Evolutionary conservation across 2,329 filamentous ascomycete species (phyloP).

Genomic region (Cyanodermella asteris): DNA sequence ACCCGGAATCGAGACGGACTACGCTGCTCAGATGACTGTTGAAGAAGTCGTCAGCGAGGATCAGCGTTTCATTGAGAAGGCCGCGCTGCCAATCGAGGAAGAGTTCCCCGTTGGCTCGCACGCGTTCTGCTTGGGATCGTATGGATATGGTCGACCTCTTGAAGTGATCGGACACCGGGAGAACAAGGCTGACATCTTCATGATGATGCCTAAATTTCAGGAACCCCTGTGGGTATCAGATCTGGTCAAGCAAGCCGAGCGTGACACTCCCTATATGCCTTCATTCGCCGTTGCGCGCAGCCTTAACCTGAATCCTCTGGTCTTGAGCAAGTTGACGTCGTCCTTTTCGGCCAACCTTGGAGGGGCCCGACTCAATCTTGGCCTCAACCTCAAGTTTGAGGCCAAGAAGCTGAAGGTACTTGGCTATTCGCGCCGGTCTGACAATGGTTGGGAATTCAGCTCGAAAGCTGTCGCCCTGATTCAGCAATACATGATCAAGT

Average conservation of each 20-base stretch:
- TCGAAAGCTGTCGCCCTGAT: constrained; percentile 61
- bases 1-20: constrained; percentile 66
- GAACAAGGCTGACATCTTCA: constrained; percentile 58
- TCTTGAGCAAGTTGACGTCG: constrained; percentile 87
- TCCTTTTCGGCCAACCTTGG: constrained; percentile 73
- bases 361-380: constrained; percentile 68
- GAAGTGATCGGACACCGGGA: constrained; percentile 53
- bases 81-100: constrained; percentile 68
- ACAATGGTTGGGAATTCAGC: constrained; percentile 90
- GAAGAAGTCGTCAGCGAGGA: constrained; percentile 81
- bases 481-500: constrained; percentile 73
- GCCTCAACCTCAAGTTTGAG: constrained; percentile 92
- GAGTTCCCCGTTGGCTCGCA: constrained; percentile 69
- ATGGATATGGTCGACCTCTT: constrained; percentile 76
- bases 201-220: too few relatives aligned
- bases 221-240: constrained; percentile 58
- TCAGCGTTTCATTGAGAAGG: constrained; percentile 75
- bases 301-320: constrained; percentile 61
- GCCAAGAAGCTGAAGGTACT: constrained; percentile 86
- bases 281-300: constrained; percentile 75
- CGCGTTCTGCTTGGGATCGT: constrained; percentile 87
- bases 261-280: constrained; percentile 53
- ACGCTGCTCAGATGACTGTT: constrained; percentile 77
- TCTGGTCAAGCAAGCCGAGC: constrained; percentile 50
- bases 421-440: constrained; percentile 74